Evolutionary conservation across 164 flowering plant genomes (phyloP).

Genomic region (Euptelea pleiosperma): DNA sequence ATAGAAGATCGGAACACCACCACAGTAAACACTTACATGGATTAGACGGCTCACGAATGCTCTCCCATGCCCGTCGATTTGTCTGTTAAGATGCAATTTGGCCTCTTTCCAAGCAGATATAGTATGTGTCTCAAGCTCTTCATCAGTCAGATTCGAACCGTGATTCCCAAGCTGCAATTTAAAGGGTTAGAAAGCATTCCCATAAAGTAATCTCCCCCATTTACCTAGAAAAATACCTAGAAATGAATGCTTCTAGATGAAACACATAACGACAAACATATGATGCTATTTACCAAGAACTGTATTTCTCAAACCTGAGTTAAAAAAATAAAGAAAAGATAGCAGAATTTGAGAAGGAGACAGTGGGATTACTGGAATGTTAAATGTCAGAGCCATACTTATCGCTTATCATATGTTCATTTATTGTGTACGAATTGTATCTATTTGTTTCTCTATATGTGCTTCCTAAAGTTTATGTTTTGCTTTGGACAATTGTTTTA

Average conservation of each 20-base stretch:
- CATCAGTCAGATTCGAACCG: constrained; percentile 88
- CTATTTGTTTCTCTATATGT: too few relatives aligned
- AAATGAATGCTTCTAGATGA: neutral
- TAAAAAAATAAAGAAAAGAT: too few relatives aligned
- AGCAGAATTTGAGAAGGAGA: too few relatives aligned
- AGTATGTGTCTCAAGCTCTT: constrained; percentile 92
- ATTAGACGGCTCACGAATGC: constrained; percentile 50
- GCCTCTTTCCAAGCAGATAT: constrained; percentile 95
- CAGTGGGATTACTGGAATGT: too few relatives aligned
- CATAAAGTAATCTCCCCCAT: constrained; percentile 1
- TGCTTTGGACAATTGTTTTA: too few relatives aligned
- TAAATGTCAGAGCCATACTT: too few relatives aligned
- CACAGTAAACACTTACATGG: constrained; percentile 48
- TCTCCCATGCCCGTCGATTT: constrained; percentile 45
- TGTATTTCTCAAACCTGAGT: too few relatives aligned
- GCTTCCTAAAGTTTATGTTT: too few relatives aligned
- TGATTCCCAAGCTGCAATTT: constrained; percentile 72
- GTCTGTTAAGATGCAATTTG: constrained; percentile 52
- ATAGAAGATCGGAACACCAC: neutral
- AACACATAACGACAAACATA: neutral
- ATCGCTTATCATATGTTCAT: too few relatives aligned
- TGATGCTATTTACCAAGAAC: constrained; percentile 4
- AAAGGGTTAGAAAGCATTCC: neutral
- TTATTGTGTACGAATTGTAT: too few relatives aligned
- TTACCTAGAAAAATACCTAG: too few relatives aligned